Base-by-base conservation (phyloP, 2,329 filamentous ascomycete species). In the Penicillium sp. region DNA sequence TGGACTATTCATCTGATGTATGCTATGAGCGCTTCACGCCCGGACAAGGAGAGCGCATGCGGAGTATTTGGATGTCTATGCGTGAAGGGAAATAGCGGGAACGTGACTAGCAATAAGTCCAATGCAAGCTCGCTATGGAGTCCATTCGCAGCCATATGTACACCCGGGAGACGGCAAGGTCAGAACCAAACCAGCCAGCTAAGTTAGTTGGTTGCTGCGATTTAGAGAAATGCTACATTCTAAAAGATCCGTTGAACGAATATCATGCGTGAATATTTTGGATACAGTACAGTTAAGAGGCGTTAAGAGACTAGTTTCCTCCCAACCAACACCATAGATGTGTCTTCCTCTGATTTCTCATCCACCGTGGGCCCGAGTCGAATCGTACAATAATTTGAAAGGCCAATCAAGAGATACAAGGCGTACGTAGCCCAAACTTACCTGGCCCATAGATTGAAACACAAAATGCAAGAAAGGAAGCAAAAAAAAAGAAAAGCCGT, bases 1-100 rank as follows among this genome's bases (percentile, higher is more conserved):
- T 82, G 78, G 79, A 82, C 63, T 80, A 81, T 61, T 75, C 72
- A 4, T 73, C 68, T 7, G 78, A 81, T 68, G 71, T 69, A 19
- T 81, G 78, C 54, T 80, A 81, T 61, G 69, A 70, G 55, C 68
- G 63, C 2, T 81, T 81, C 54, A 78, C 77, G 6, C 58, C 65
- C 2, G 66, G 69, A 34, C 78, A 81, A 68, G 65, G 71, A 19
- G 61, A 67, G 50, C 64, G 78, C 45, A 79, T 81, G 72, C 66
- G 71, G 55, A 73, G 62, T 56, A 72, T 80, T 68, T 81, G 75
- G 73, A 63, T 57, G 32, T 66, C 72, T 56, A 67, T 69, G 63
- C 63, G 69, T 31, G 58, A 61, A 35, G 67, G 65, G 3, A 68
- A 69, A 53, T 69, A 49, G 22, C n/a, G 19, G 15, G 7, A 9